A percentile compares a stretch with the other conserved stretches of the same genome.
phyloP scores from a whole-genome alignment of 768 basidiomycete genomes.

The Hygrocybe coccinea region DNA sequence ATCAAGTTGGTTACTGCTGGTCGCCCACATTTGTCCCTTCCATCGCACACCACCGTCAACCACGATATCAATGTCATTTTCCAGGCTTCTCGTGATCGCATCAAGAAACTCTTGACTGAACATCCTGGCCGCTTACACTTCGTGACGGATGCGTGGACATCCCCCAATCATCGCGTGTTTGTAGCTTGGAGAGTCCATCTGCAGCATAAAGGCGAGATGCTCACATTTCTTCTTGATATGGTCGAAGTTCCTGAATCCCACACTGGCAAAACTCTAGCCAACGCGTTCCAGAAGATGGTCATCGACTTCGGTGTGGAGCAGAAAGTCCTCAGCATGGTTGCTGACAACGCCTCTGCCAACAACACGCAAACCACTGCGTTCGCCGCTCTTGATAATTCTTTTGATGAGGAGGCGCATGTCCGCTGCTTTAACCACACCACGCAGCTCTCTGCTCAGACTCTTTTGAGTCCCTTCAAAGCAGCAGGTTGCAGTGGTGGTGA shows the following conservation, averaged over 20 bases:
- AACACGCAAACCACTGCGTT: slow-evolving; percentile 30
- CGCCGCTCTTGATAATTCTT: slow-evolving; percentile 16
- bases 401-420: slow-evolving; percentile 19
- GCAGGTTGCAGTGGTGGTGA: background rate
- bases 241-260: slow-evolving; percentile 30
- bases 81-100: slow-evolving; percentile 7
- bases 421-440: slow-evolving; percentile 38
- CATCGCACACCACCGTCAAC: slow-evolving; percentile 28
- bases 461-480: slow-evolving; percentile 32
- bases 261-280: background rate
- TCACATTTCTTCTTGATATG: slow-evolving; percentile 32
- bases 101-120: slow-evolving; percentile 28
- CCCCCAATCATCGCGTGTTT: slow-evolving; percentile 2
- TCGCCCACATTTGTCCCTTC: slow-evolving; percentile 32
- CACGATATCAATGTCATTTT: slow-evolving; percentile 31
- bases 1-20: slow-evolving; percentile 30
- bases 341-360: slow-evolving; percentile 36
- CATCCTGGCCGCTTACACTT: slow-evolving; percentile 28
- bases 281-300: slow-evolving; percentile 27
- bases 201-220: slow-evolving; percentile 23
- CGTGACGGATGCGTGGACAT: slow-evolving; percentile 16
- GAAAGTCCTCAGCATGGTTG: slow-evolving; percentile 33
- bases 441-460: slow-evolving; percentile 32
- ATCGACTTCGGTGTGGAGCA: slow-evolving; percentile 30
- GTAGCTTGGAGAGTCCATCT: slow-evolving; percentile 21